Conservation (phyloP, 129 eudicot species). For the Mikania micrantha region DNA sequence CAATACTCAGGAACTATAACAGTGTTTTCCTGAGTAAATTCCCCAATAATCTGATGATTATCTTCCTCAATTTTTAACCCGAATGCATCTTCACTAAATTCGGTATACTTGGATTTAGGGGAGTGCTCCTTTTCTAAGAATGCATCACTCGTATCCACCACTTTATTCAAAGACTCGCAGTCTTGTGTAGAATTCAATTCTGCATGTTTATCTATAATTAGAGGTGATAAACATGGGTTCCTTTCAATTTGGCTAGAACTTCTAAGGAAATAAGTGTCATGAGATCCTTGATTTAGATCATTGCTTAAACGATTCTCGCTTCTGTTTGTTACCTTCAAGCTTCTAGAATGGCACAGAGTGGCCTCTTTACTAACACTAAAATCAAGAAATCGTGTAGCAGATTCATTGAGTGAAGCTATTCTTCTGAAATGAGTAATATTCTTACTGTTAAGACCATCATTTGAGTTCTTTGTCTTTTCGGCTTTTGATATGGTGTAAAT, state of each 20-base stretch:
- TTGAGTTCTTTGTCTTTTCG: constrained; percentile 20
- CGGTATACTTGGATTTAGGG: not conserved
- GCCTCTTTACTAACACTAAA: constrained; percentile 28
- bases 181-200: constrained; percentile 13
- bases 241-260: constrained; percentile 12
- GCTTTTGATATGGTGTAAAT: constrained; percentile 31
- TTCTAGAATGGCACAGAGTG: constrained; percentile 42
- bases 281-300: constrained; percentile 18
- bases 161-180: constrained; percentile 6
- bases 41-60: constrained; percentile 8
- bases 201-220: not conserved
- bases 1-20: constrained; percentile 13
- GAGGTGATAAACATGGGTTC: constrained; percentile 1
- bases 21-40: constrained; percentile 5
- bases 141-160: constrained; percentile 8
- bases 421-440: constrained; percentile 23
- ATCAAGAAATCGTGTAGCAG: constrained; percentile 38
- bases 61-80: not conserved
- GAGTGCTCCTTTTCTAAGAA: constrained; percentile 6
- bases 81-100: not conserved
- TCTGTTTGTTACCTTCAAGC: constrained; percentile 47
- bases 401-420: constrained; percentile 48
- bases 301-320: constrained; percentile 37
- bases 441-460: constrained; percentile 4
- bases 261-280: constrained; percentile 6